Percentiles rank a stretch among this genome's conserved stretches.
phyloP scores from a whole-genome alignment of 2,329 filamentous ascomycete genomes.

The Verticillium isaacii region DNA sequence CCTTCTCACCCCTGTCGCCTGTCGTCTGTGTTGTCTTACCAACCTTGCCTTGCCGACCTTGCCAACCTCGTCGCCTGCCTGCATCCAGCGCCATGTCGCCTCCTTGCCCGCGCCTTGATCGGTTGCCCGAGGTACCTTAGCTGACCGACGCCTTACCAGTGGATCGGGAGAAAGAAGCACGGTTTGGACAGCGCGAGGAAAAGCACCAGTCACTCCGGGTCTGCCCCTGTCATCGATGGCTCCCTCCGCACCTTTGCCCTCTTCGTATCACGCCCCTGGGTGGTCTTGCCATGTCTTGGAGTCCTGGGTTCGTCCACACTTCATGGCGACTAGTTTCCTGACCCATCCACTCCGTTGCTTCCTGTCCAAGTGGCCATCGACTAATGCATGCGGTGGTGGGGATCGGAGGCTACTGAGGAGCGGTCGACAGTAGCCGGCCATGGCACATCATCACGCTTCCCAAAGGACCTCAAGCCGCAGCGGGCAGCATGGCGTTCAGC shows the following conservation, averaged over 20 bases:
- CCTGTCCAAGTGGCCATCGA: conserved; percentile 2
- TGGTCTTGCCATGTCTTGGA: neutral
- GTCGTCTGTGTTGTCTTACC: conserved; percentile 5
- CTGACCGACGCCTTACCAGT: neutral
- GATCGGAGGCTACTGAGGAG: conserved; percentile 3
- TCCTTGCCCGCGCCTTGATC: neutral
- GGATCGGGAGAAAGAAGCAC: neutral
- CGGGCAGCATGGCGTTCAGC: neutral
- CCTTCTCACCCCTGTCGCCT: neutral
- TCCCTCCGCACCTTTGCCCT: neutral
- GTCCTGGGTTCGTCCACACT: neutral
- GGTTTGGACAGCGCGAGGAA: neutral
- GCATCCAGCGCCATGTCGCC: neutral
- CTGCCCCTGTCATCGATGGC: neutral
- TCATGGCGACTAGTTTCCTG: neutral
- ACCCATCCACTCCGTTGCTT: conserved; percentile 1
- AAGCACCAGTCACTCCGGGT: neutral
- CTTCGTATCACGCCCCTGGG: conserved; percentile 14
- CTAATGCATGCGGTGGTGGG: conserved; percentile 12
- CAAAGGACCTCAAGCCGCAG: neutral
- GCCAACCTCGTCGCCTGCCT: conserved; percentile 6
- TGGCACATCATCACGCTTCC: conserved; percentile 9
- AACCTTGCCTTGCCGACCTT: conserved; percentile 2
- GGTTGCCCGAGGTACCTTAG: neutral
- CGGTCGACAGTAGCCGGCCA: conserved; percentile 6